A percentile compares a stretch with the other conserved stretches of the same genome.
Evolutionary conservation across 495 filamentous ascomycete species (phyloP).

Genomic region (Tuber indicum): DNA sequence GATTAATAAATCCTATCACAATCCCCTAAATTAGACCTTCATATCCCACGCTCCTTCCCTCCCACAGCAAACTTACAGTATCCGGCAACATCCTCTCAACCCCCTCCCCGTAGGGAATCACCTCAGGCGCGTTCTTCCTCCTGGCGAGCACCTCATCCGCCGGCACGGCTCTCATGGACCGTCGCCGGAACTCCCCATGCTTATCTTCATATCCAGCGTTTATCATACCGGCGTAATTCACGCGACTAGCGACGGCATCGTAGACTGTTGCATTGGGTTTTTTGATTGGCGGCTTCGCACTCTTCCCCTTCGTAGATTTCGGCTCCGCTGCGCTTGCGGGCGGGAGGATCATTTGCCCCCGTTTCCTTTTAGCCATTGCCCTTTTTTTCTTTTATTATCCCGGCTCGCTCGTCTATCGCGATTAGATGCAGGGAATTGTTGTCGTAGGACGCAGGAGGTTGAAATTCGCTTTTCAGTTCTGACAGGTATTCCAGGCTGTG

Average conservation of each 20-base stretch:
- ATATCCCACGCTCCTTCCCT: neutral
- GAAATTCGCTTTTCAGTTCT: neutral
- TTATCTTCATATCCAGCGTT: constrained; percentile 11
- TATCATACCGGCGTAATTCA: constrained; percentile 35
- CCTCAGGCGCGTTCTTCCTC: constrained; percentile 27
- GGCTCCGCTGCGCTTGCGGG: neutral
- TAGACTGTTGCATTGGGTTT: constrained; percentile 25
- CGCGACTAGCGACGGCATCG: constrained; percentile 35
- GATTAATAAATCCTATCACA: constrained; percentile 33
- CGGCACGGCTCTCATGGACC: constrained; percentile 19
- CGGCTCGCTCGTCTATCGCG: neutral
- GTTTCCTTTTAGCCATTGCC: neutral
- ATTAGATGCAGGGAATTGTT: neutral
- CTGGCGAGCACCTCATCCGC: constrained; percentile 36
- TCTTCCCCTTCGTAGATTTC: neutral
- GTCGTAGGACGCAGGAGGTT: neutral
- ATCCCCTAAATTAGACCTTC: neutral
- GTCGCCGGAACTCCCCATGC: constrained; percentile 16
- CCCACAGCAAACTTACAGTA: constrained; percentile 16
- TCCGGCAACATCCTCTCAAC: constrained; percentile 19
- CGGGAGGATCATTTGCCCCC: neutral
- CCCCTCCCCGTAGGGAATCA: constrained; percentile 18
- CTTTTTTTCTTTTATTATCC: neutral
- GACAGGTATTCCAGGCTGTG: neutral
- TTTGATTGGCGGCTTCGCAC: neutral